Conservation (phyloP, 257 asterid species). For the Petunia secreta region DNA sequence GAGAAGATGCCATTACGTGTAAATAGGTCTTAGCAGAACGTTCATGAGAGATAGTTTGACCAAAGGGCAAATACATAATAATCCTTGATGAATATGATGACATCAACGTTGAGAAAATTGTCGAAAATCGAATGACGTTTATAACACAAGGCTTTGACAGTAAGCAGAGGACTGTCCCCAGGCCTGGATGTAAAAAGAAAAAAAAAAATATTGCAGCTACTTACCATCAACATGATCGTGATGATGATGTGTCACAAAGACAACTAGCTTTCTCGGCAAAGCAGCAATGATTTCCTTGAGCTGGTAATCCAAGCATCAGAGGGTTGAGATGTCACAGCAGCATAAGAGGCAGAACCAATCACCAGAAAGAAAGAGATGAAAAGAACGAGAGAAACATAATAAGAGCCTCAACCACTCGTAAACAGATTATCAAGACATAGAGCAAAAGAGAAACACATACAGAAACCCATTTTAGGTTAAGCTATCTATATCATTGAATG, state of each 20-base stretch:
- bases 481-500: neutral
- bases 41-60: neutral
- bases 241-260: slow-evolving; percentile 95
- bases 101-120: neutral
- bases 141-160: slow-evolving; percentile 9
- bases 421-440: neutral
- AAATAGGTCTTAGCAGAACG: neutral
- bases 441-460: slow-evolving; percentile 7
- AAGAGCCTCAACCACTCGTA: neutral
- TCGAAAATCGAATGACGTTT: slow-evolving; percentile 4
- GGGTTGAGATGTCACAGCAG: neutral
- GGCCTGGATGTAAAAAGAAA: neutral
- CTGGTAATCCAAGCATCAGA: slow-evolving; percentile 46
- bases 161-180: neutral
- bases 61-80: neutral
- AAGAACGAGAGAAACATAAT: slow-evolving; percentile 12
- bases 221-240: slow-evolving; percentile 91
- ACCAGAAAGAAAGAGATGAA: neutral
- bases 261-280: slow-evolving; percentile 76
- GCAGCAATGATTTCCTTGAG: slow-evolving; percentile 76
- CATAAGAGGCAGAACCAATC: slow-evolving; percentile 14
- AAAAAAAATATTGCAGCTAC: slow-evolving; percentile 19
- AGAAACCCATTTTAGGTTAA: neutral
- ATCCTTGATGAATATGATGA: slow-evolving; percentile 18
- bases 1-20: neutral